Evolutionary conservation across 2,329 filamentous ascomycete species (phyloP), one percentile per base, ranked within the genome.

Genomic region (Xylaria polymorpha): DNA sequence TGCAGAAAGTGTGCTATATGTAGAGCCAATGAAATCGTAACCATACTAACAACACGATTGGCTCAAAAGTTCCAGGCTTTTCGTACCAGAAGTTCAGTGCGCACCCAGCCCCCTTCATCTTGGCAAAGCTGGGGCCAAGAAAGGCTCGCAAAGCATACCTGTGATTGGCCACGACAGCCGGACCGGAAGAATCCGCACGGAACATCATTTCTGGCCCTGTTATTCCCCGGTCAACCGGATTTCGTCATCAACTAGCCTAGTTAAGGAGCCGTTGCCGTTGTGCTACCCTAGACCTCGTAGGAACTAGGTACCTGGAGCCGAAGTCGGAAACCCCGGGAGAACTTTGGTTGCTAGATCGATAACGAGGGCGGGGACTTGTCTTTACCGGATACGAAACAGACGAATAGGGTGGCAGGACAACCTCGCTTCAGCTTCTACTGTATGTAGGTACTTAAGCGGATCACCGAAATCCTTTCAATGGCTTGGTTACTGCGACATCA

Each of bases 171-270:
- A n/a, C n/a, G n/a, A 29, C 20, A 14, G 1, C n/a, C 67, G 63
- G 69, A 46, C 64, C 69, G 69, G 69, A 62, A 64, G 55, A 69
- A 64, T 61, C 66, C 63, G 66, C 37, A 51, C 43, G 50, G 46
- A 48, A 46, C 48, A 67, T 64, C 64, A 55, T 67, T 48, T 41
- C 56, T 56, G n/a, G 41, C 58, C 41, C 44, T 22, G 5, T 37
- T 25, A 37, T 51, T 53, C 22, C 55, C 48, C 35, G 50, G 60
- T 64, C 64, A 66, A 46, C 64, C 37, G 43, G 51, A 62, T 61
- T 44, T 39, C 58, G 61, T 65, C 60, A 62, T 59, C 60, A n/a
- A 25, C 65, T 70, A 70, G 25, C 39, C 57, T 22, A 35, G 48
- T 67, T 57, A 6, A 61, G 67, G 48, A 61, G 58, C n/a, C 7